Evolutionary conservation across 306 rosid species (phyloP), one percentile per base, ranked within the genome.

Genomic region (Cicer judaicum): DNA sequence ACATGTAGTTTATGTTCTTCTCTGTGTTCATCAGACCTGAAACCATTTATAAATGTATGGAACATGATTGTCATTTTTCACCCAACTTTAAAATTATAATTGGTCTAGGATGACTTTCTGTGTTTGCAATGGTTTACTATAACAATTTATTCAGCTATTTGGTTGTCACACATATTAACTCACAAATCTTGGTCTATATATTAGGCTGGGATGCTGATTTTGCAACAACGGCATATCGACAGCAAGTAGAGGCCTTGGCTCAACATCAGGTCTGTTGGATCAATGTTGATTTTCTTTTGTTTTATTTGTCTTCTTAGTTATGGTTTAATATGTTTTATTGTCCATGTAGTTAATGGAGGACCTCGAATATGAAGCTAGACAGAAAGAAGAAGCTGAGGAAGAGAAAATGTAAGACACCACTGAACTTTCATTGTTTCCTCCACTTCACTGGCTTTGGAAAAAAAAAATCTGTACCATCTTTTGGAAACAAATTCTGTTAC

Each of bases 131-230:
- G 56, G 56, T 68, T 54, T n/a, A 62, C 64, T 40, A 19, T 24
- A 59, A 68, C 70, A 34, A 49, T 69, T 34, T 78, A 54, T 70
- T 34, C 40, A 39, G 29, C 54, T 55, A 67, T 50, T 38, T 47
- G 29, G 56, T 49, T 83, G 75, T 74, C 50, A 59, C 15, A 49
- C 19, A 24, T 72, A 49, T 63, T 57, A 36, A 56, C 71, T 64
- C 47, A 39, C 53, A 47, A 49, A 77, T 62, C 59, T 67, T 72
- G 49, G 10, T 78, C 77, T 70, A 21, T 72, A 56, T 81, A 6
- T 62, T 72, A 94, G 99, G 91, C 39, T 94, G 99, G 99, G 99
- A 94, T 87, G 93, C 97, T 74, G 99, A 94, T 81, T 90, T 88
- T 78, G 99, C 99, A 24, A 94, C 99, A 29, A 93, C 83, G 85